Base-by-base conservation (phyloP, 1,139 yeast genomes). In the Scheffersomyces illinoinensis region DNA sequence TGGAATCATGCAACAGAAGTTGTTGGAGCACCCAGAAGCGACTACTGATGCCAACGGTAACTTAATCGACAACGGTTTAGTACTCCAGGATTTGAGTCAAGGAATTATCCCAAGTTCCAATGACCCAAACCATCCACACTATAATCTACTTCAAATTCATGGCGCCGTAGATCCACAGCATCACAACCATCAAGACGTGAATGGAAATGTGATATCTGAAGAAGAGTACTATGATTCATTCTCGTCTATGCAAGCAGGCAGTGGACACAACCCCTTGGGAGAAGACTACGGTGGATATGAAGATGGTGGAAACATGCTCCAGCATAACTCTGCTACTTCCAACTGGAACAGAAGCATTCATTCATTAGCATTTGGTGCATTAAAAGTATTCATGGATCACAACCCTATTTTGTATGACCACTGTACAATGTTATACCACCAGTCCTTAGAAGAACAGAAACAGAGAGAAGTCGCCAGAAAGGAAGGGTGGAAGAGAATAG, bases 281-380 rank as follows among this genome's bases (percentile, higher is more conserved):
- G 68, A 66, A 24, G 68, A 64, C 53, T 64, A 64, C 53, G 57
- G 59, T 33, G 61, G 58, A 23, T 64, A 63, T 52, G 68, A 66
- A 20, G 68, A 66, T 24, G 51, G 51, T 14, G 66, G 66, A 39
- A 62, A 62, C 47, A 60, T 64, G 64, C 67, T 64, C 43, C 68
- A 62, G 52, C 84, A 81, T 64, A 80, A 81, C 63, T 79, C 82
- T 50, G 84, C 84, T 50, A 81, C 84, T 14, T 78, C 82, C 49
- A 80, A 76, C 62, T 95, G 99, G 99, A 95, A 95, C 73, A 85
- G 96, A 67, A 92, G 97, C 55, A 93, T 95, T 54, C 97, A 95
- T 67, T 87, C 92, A 59, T 86, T 95, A 81, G 95, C 97, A 3
- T 93, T 87, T 75, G 91, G 91, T 58, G 97, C 98, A 0, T 82